A percentile compares a stretch with the other conserved stretches of the same genome.
Conservation (phyloP, 2,329 filamentous ascomycete genomes). For the Apiospora hydei region DNA sequence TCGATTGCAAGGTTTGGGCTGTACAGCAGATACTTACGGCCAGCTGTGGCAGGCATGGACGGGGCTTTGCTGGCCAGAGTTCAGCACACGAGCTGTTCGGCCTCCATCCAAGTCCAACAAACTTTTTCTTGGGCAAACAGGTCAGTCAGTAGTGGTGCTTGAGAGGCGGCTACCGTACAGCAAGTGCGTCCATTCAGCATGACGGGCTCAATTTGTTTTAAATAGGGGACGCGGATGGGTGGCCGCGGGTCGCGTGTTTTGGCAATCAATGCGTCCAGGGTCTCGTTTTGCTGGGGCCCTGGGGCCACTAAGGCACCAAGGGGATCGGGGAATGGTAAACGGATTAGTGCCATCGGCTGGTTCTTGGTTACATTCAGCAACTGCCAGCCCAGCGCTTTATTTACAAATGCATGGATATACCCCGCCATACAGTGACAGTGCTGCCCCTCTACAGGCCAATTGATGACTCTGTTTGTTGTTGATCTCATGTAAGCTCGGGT, state of each 20-base stretch:
- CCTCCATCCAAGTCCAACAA: background rate
- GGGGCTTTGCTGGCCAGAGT: conserved; percentile 1
- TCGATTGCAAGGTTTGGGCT: background rate
- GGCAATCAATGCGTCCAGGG: conserved; percentile 8
- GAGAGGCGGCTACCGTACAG: background rate
- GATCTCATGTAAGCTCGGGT: too few species aligned
- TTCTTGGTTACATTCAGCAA: background rate
- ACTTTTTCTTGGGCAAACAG: background rate
- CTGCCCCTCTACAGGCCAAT: background rate
- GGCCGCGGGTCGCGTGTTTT: conserved; percentile 17
- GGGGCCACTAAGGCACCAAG: background rate
- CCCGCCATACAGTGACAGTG: background rate
- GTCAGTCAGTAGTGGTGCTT: background rate
- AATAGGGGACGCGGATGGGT: conserved; percentile 16
- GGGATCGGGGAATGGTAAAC: background rate
- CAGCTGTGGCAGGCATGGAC: background rate
- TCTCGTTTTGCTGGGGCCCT: background rate
- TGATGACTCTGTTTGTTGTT: too few species aligned
- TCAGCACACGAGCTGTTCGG: background rate
- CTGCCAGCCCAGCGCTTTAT: background rate
- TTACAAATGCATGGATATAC: background rate
- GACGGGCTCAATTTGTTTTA: background rate
- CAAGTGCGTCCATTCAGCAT: background rate
- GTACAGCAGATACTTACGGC: too few species aligned
- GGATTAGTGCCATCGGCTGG: background rate